phyloP scores from a whole-genome alignment of 225 moss, liverwort and hornwort genomes.

The Takakia lepidozioides region DNA sequence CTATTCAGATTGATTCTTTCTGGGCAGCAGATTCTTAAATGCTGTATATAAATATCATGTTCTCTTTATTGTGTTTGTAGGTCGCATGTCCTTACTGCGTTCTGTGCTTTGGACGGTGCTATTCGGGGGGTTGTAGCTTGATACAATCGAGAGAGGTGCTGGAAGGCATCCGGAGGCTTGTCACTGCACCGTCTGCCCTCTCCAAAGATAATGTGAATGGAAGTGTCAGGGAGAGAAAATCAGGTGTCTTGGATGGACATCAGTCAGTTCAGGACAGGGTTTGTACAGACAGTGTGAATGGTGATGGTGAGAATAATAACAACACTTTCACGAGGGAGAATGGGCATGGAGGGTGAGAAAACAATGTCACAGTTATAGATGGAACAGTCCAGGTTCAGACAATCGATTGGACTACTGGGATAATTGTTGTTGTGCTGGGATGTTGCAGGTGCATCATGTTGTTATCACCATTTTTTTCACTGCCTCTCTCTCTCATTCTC shows the following conservation, averaged over 20 bases:
- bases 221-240: too few species aligned
- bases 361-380: too few species aligned
- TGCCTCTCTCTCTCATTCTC: too few species aligned
- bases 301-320: slow-evolving; percentile 19
- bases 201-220: slow-evolving; percentile 12
- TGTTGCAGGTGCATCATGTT: too few species aligned
- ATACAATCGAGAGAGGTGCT: slow-evolving; percentile 73
- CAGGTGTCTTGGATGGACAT: neutral
- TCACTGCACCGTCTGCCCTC: slow-evolving; percentile 39
- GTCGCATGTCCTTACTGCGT: slow-evolving; percentile 85
- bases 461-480: too few species aligned
- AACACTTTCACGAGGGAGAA: slow-evolving; percentile 23
- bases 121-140: slow-evolving; percentile 66
- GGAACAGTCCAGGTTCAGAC: too few species aligned
- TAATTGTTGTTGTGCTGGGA: too few species aligned
- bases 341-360: slow-evolving; percentile 12
- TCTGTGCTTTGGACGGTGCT: slow-evolving; percentile 90
- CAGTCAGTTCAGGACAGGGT: neutral
- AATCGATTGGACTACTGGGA: too few species aligned
- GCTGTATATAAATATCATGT: too few species aligned
- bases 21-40: too few species aligned
- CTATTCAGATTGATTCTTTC: neutral
- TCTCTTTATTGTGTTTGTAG: slow-evolving; percentile 29
- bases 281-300: slow-evolving; percentile 4
- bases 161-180: slow-evolving; percentile 76